A percentile compares a stretch with the other conserved stretches of the same genome.
Conservation (phyloP, 495 filamentous ascomycete species). For the Aspergillus panamensis region DNA sequence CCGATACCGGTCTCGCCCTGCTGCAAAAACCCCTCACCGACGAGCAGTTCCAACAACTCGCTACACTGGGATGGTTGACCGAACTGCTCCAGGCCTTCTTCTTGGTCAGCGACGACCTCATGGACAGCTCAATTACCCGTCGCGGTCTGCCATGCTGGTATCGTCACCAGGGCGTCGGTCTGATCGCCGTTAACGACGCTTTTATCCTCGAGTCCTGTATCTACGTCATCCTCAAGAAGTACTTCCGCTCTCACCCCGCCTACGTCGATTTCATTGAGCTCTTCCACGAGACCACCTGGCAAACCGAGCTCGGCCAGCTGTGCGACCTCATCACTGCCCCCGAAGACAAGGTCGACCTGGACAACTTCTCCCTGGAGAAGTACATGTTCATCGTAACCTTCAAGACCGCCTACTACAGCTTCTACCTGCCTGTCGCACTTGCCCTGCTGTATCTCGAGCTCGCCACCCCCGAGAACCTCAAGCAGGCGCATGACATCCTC, state of each 20-base stretch:
- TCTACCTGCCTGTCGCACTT: slow-evolving; percentile 96
- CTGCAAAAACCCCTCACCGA: slow-evolving; percentile 65
- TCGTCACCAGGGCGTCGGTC: slow-evolving; percentile 76
- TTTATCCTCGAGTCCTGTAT: slow-evolving; percentile 93
- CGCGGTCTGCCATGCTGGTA: slow-evolving; percentile 97
- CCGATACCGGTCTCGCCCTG: slow-evolving; percentile 81
- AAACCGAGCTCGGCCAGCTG: slow-evolving; percentile 91
- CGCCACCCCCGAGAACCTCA: slow-evolving; percentile 79
- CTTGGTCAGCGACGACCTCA: slow-evolving; percentile 97
- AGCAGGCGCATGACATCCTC: slow-evolving; percentile 82
- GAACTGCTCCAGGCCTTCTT: slow-evolving; percentile 99
- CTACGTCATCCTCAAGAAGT: slow-evolving; percentile 86
- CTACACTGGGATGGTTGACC: slow-evolving; percentile 91
- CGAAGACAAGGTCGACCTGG: slow-evolving; percentile 80
- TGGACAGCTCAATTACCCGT: slow-evolving; percentile 91
- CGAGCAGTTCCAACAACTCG: slow-evolving; percentile 79
- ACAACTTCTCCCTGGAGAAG: slow-evolving; percentile 92
- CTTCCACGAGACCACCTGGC: slow-evolving; percentile 89
- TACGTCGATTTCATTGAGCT: slow-evolving; percentile 91
- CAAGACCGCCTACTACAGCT: slow-evolving; percentile 98
- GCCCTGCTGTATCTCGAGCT: slow-evolving; percentile 76
- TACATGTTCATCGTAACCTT: slow-evolving; percentile 98
- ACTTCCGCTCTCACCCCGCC: slow-evolving; percentile 77
- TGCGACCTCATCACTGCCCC: slow-evolving; percentile 95
- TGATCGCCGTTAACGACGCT: slow-evolving; percentile 96